Conservation (phyloP, 306 rosid genomes). For the Ceratonia siliqua region DNA sequence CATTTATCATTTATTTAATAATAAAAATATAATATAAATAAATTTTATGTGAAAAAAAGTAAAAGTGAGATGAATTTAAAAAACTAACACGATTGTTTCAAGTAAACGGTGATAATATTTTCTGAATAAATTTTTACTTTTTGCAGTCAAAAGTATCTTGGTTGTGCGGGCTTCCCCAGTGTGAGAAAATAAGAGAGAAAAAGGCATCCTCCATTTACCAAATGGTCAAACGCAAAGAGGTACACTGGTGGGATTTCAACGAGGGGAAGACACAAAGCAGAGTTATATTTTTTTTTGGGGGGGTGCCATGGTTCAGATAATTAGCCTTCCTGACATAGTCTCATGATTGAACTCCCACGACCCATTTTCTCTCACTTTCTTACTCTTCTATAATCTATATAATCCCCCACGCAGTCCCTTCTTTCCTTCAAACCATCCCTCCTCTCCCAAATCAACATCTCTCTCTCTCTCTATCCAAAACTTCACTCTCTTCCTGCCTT, state of each 20-base stretch:
- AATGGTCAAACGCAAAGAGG: conserved; percentile 38
- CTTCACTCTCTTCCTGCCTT: not conserved
- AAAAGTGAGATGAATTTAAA: no score
- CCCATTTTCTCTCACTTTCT: conserved; percentile 10
- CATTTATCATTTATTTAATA: no score
- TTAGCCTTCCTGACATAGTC: conserved; percentile 62
- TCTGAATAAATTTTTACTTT: no score
- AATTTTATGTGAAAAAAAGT: no score
- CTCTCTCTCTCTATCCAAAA: not conserved
- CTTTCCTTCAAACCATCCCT: conserved; percentile 14
- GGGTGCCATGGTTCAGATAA: conserved; percentile 73
- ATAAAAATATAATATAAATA: no score
- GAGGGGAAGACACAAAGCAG: conserved; percentile 16
- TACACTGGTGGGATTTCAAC: not conserved
- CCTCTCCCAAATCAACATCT: not conserved
- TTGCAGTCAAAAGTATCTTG: no score
- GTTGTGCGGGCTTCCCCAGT: no score
- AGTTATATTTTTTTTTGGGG: conserved; percentile 47
- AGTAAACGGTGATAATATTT: no score
- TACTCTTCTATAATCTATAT: conserved; percentile 48
- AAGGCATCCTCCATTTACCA: conserved; percentile 14
- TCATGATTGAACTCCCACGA: conserved; percentile 58
- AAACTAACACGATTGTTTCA: no score
- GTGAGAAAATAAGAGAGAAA: no score
- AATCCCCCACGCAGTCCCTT: conserved; percentile 35